A percentile compares a stretch with the other conserved stretches of the same genome.
phyloP scores from a whole-genome alignment of 192 early-diverging fungal species.

The Mortierella alpina region DNA sequence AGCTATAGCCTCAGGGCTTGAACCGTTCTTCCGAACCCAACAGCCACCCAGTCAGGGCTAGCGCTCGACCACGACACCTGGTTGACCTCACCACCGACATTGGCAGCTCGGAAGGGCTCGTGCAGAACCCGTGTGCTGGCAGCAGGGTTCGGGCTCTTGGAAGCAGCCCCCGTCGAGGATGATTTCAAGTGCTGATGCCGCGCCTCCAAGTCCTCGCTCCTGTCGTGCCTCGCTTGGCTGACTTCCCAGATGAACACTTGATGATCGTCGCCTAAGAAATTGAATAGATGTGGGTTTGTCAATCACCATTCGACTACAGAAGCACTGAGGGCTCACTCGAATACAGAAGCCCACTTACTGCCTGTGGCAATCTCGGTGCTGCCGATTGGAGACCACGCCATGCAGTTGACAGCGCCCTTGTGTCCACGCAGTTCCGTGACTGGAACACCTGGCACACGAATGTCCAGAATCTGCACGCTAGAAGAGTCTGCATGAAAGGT shows the following conservation, averaged over 20 bases:
- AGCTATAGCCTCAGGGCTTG: slow-evolving; percentile 83
- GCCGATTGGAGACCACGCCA: slow-evolving; percentile 90
- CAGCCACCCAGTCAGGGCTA: slow-evolving; percentile 88
- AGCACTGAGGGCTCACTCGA: neutral
- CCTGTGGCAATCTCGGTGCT: slow-evolving; percentile 85
- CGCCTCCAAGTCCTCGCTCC: slow-evolving; percentile 40
- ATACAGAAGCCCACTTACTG: slow-evolving; percentile 57
- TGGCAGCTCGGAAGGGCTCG: slow-evolving; percentile 74
- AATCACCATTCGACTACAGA: no score
- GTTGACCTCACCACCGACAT: slow-evolving; percentile 74
- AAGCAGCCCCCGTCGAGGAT: slow-evolving; percentile 16
- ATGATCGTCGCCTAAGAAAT: slow-evolving; percentile 82
- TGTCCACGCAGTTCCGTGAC: slow-evolving; percentile 87
- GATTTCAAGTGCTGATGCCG: slow-evolving; percentile 49
- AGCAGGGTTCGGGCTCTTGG: slow-evolving; percentile 17
- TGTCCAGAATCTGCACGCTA: slow-evolving; percentile 89
- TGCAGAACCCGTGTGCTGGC: slow-evolving; percentile 45
- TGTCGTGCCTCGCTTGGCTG: slow-evolving; percentile 59
- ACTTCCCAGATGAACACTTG: slow-evolving; percentile 96
- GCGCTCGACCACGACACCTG: slow-evolving; percentile 85
- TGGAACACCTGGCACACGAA: slow-evolving; percentile 89
- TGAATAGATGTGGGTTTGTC: slow-evolving; percentile 5
- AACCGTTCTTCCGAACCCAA: slow-evolving; percentile 86
- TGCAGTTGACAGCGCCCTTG: slow-evolving; percentile 79
- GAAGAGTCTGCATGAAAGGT: slow-evolving; percentile 89